These are phyloP conservation scores for Neofusicoccum cordaticola DNA, from an alignment of 2,329 filamentous ascomycete species.

Conservation along the genomic window DNA sequence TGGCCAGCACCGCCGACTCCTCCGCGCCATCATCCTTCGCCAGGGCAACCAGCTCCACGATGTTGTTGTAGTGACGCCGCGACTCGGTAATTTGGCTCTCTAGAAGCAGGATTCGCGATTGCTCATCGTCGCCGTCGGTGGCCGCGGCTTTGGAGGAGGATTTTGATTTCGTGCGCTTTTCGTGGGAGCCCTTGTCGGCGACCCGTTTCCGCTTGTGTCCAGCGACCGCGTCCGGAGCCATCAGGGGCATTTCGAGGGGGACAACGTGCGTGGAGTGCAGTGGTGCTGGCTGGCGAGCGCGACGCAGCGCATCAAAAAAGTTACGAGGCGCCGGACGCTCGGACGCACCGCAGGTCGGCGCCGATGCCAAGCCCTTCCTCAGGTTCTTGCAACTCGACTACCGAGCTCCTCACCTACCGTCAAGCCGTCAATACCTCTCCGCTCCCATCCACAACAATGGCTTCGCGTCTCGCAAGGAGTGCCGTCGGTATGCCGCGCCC, in stretches of 20 bases:
- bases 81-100: constrained; percentile 82
- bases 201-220: constrained; percentile 46
- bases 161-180: constrained; percentile 40
- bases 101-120: constrained; percentile 68
- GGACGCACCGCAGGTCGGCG: not conserved
- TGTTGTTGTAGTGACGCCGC: constrained; percentile 88
- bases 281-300: not conserved
- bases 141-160: constrained; percentile 30
- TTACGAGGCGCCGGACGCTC: not conserved
- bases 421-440: constrained; percentile 34
- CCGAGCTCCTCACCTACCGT: constrained; percentile 28
- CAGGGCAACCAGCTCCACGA: constrained; percentile 67
- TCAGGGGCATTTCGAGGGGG: constrained; percentile 34
- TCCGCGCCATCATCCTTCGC: constrained; percentile 48
- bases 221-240: constrained; percentile 26
- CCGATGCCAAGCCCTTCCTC: constrained; percentile 18
- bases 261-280: not conserved
- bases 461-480: constrained; percentile 94
- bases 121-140: constrained; percentile 47
- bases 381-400: constrained; percentile 14
- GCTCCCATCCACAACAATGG: constrained; percentile 69
- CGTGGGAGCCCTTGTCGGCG: constrained; percentile 29
- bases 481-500: constrained; percentile 73
- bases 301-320: constrained; percentile 11
- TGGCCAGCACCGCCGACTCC: constrained; percentile 63